Evolutionary conservation across 2,329 filamentous ascomycete genomes (phyloP).

Genomic region (Beauveria brongniartii): DNA sequence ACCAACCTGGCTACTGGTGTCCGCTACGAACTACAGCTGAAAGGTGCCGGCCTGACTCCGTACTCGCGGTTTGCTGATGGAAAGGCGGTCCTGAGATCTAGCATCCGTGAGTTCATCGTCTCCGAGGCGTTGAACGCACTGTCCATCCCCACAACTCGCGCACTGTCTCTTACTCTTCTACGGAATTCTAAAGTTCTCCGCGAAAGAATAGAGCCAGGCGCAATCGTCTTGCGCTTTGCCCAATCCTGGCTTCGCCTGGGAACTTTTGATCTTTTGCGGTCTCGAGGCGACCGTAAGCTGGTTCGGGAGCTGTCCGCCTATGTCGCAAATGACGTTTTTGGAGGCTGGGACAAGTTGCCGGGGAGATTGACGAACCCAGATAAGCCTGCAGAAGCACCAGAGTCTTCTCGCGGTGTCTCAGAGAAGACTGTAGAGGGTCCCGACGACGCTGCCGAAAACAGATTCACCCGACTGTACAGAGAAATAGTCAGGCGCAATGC

Average conservation of each 20-base stretch:
- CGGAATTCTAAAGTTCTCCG: slow-evolving; percentile 66
- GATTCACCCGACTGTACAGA: slow-evolving; percentile 79
- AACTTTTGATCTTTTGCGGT: slow-evolving; percentile 89
- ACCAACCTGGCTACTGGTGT: slow-evolving; percentile 64
- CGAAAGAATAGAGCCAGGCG: slow-evolving; percentile 79
- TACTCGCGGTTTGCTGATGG: slow-evolving; percentile 97
- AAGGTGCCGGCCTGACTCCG: slow-evolving; percentile 86
- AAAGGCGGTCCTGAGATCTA: slow-evolving; percentile 84
- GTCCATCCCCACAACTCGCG: slow-evolving; percentile 76
- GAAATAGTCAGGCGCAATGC: slow-evolving; percentile 84
- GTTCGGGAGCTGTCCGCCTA: slow-evolving; percentile 73
- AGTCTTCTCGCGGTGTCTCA: slow-evolving; percentile 43
- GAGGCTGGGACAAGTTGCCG: slow-evolving; percentile 79
- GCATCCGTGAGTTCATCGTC: slow-evolving; percentile 89
- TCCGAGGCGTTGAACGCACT: slow-evolving; percentile 84
- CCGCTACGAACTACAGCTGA: slow-evolving; percentile 86
- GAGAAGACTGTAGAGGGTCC: slow-evolving; percentile 58
- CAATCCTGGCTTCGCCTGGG: slow-evolving; percentile 87
- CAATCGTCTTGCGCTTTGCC: slow-evolving; percentile 87
- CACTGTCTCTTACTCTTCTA: slow-evolving; percentile 70
- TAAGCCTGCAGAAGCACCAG: slow-evolving; percentile 33
- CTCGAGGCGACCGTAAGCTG: slow-evolving; percentile 67
- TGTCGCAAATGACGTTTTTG: slow-evolving; percentile 77
- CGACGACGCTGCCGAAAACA: slow-evolving; percentile 65
- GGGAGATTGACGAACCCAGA: slow-evolving; percentile 46